Base-by-base conservation (phyloP, 2,329 filamentous ascomycete species). In the Diaporthe destruens region DNA sequence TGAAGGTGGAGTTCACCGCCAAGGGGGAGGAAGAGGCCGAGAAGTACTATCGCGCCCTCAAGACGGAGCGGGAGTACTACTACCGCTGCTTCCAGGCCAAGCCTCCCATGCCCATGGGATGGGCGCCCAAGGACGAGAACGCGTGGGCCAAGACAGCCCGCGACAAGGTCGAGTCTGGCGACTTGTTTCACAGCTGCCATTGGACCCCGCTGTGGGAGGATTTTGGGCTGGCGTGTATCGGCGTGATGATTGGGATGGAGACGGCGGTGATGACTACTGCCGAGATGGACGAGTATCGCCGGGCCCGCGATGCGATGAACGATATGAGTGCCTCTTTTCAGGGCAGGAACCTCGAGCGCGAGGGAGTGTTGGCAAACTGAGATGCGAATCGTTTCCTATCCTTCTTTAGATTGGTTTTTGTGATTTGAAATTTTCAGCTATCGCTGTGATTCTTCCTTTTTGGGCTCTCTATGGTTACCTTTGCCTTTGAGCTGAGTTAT, bases 101-200 rank as follows among this genome's bases (percentile, higher is more conserved):
- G 7, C 23, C 57, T 14, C 57, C 57, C 57, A 44, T 20, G 57
- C 57, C 57, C 23, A 61, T 61, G 57, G 57, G 23, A 6, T 61
- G 57, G 57, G 23, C 18, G 8, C 57, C 57, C 7, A 16, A 44
- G 36, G 36, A 14, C 8, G 57, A 14, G 18, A n/a, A 47, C 25
- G 57, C 39, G 14, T 61, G 57, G 39, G 36, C 57, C 9, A 47
- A 44, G 16, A 61, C 57, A 0, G 14, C 57, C 39, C 23, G 23
- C 18, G 16, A 14, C 1, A 44, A 61, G 16, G 39, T 47, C 2
- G 16, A 61, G 23, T 29, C 57, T 18, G 57, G 57, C 23, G 39
- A 61, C 57, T 61, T 61, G 57, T 61, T 61, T 32, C 23, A 61
- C 6, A 61, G 57, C 57, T 23, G 23, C 16, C 6, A 29, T 23